Evolutionary conservation across 495 filamentous ascomycete genomes (phyloP), one percentile per base, ranked within the genome.

Genomic region (Daldinia loculata): DNA sequence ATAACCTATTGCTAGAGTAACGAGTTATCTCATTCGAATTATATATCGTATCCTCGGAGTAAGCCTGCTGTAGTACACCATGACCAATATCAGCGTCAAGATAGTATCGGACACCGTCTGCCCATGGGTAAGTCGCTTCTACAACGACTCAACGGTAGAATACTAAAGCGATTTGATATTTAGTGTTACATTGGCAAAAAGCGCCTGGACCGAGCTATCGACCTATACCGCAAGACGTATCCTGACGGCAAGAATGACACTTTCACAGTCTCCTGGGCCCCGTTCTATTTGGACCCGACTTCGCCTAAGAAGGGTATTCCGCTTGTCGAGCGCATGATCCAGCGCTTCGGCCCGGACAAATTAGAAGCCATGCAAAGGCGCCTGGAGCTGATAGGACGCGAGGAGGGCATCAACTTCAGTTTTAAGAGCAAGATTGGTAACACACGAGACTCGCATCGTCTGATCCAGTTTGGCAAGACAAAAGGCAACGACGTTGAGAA

Each of bases 101-200:
- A 88, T 94, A 66, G 87, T 92, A 29, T 84, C 78, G 38, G 92
- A 94, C 81, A 92, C 87, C 26, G 86, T 94, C 62, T 95, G 92
- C 75, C 92, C 92, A n/a, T 91, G 87, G 61, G 87, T 86, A 77
- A 55, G 78, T 77, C 27, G 50, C 34, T 52, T 14, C 65, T 61
- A 39, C 32, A 14, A 22, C 45, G 2, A 5, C 24, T 15, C 8
- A 11, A 17, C 6, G 14, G 19, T 27, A 43, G 6, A 29, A 62
- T 32, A 51, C 61, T 56, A 24, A 72, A 64, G 36, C 17, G 34
- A 19, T 39, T n/a, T 7, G 6, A 39, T 58, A 38, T 36, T 0
- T 36, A 79, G 90, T 95, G 92, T 82, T 95, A 92, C 75, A 83
- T 94, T 36, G 92, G 92, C 74, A 90, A 90, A 75, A 89, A 88